Percentiles rank a stretch among this genome's conserved stretches.
Evolutionary conservation across 768 basidiomycete species (phyloP).

Genomic region (Russula virescens): DNA sequence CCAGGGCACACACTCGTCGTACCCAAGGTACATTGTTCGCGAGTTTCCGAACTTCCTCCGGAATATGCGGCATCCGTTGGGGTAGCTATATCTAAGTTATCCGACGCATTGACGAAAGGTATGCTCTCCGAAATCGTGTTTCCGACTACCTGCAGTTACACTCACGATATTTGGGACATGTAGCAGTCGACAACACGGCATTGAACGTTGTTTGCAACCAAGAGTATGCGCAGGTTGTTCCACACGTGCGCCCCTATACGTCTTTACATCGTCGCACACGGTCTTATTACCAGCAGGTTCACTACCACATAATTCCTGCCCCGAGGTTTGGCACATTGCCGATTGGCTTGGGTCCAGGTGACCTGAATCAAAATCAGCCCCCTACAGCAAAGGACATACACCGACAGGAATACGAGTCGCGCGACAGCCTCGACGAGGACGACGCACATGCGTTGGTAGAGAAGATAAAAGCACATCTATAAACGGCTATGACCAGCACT

Average conservation of each 20-base stretch:
- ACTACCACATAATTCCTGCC: constrained; percentile 73
- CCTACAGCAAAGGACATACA: constrained; percentile 52
- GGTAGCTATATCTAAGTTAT: constrained; percentile 56
- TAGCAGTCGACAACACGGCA: constrained; percentile 58
- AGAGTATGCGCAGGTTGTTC: constrained; percentile 75
- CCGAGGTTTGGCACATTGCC: constrained; percentile 39
- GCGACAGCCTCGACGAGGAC: constrained; percentile 55
- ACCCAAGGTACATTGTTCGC: constrained; percentile 56
- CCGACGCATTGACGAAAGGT: constrained; percentile 60
- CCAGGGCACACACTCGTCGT: constrained; percentile 65
- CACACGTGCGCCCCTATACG: constrained; percentile 47
- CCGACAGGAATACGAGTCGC: constrained; percentile 49
- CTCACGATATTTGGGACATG: background rate
- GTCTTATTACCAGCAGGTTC: constrained; percentile 42
- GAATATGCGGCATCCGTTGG: constrained; percentile 54
- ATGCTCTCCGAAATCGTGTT: constrained; percentile 12
- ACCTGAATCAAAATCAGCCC: constrained; percentile 27
- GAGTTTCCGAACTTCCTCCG: constrained; percentile 59
- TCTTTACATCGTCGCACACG: background rate
- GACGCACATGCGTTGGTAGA: constrained; percentile 43
- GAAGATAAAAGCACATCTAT: constrained; percentile 33
- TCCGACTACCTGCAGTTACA: background rate
- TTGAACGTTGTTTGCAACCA: constrained; percentile 77
- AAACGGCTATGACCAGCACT: background rate
- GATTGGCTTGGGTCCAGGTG: constrained; percentile 7